Evolutionary conservation across 202 grass and related monocot genomes (phyloP).

Genomic region (Elaeis oleifera): DNA sequence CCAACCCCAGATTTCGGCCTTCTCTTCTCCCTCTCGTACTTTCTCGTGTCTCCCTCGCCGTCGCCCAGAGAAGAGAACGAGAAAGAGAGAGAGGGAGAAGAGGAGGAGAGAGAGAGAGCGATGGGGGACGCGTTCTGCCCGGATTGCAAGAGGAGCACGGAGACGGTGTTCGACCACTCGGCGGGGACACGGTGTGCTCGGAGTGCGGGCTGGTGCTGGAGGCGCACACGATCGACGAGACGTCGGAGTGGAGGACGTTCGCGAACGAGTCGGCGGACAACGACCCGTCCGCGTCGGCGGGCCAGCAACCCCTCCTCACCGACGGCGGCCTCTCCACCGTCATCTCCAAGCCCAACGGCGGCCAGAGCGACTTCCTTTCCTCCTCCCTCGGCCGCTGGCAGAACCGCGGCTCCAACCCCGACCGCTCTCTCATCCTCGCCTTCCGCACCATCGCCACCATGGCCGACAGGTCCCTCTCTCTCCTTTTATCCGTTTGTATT

Average conservation of each 20-base stretch:
- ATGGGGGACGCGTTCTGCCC: conserved; percentile 62
- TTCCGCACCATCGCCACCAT: conserved; percentile 43
- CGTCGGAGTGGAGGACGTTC: conserved; percentile 53
- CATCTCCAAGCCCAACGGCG: conserved; percentile 21
- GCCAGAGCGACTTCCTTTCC: conserved; percentile 3
- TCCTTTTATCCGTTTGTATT: no score
- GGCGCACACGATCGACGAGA: conserved; percentile 47
- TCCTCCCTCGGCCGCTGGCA: conserved; percentile 10
- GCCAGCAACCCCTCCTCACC: conserved; percentile 31
- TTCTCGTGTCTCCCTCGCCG: conserved; percentile 1
- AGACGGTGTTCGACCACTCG: conserved; percentile 51
- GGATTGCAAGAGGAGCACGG: conserved; percentile 33
- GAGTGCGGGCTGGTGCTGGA: conserved; percentile 58
- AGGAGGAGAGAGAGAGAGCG: not conserved
- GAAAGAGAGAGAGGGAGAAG: no score
- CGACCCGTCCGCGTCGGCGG: conserved; percentile 50
- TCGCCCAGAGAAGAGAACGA: no score
- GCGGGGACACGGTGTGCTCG: conserved; percentile 57
- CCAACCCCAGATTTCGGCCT: no score
- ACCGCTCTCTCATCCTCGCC: conserved; percentile 25
- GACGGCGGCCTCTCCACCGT: conserved; percentile 24
- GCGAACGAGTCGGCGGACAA: conserved; percentile 34
- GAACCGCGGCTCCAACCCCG: conserved; percentile 1
- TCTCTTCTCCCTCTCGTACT: not conserved
- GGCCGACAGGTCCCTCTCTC: conserved; percentile 50